Evolutionary conservation across 495 filamentous ascomycete species (phyloP), one percentile per base, ranked within the genome.

Genomic region (Tetracladium marchalianum): DNA sequence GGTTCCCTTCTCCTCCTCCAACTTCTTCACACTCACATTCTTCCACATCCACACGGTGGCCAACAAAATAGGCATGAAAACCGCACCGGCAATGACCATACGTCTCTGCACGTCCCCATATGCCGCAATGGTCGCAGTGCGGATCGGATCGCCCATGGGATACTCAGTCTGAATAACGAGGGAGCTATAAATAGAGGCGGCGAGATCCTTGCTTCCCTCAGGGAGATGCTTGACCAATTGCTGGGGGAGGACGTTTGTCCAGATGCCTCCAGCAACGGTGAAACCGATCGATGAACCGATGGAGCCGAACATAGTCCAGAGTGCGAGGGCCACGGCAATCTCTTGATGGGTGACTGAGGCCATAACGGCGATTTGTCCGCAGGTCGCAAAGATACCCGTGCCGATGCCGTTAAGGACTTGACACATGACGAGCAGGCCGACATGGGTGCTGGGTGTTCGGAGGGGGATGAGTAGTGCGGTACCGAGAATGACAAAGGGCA

Each of bases 391-490:
- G 19, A 65, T 63, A 22, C 72, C 72, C 18, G 80, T 82, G 11
- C 71, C 68, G 43, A 90, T 76, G 19, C 83, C 79, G 53, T 87
- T 85, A 63, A 87, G 80, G 60, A 88, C 84, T 61, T 88, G 82
- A 54, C 76, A 82, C 78, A 87, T 84, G 63, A 87, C 66, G 15
- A 89, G 63, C 59, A 80, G 85, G 19, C 80, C 82, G 40, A 87
- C 67, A 39, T 69, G 55, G 13, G 63, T 61, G 32, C 71, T 64
- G 1, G 69, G 63, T 45, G 75, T 64, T 35, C 84, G 78, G 64
- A 84, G 87, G 46, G 84, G 66, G 51, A 89, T 84, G 73, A 88
- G 78, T n/a, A 89, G 68, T 2, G 78, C 82, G 7, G 80, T 70
- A 16, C 80, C 84, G 1, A 87, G 70, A 31, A 82, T 67, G 51